A percentile compares a stretch with the other conserved stretches of the same genome.
Conservation (phyloP, 441 rosid species). For the Arabidopsis hybrid region DNA sequence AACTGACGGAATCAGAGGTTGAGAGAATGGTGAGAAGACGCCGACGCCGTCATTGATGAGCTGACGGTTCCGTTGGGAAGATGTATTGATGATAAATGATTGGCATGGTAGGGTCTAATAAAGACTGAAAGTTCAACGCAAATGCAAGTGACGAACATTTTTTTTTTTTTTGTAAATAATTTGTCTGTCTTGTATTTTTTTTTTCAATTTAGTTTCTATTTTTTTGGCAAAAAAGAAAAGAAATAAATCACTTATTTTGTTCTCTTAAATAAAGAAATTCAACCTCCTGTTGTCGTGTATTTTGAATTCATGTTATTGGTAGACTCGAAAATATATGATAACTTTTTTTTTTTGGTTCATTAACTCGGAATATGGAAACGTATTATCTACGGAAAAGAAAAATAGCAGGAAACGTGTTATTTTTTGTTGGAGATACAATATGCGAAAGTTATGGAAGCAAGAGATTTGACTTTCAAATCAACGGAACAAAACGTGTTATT, state of each 20-base stretch:
- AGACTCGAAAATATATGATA: background rate
- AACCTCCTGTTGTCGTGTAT: background rate
- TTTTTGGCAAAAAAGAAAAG: background rate
- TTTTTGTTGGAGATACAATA: background rate
- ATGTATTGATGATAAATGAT: slow-evolving; percentile 8
- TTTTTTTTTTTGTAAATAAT: slow-evolving; percentile 17
- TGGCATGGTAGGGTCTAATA: slow-evolving; percentile 3
- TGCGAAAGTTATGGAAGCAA: background rate
- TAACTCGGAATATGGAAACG: background rate
- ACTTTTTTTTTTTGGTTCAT: background rate
- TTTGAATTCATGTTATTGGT: background rate
- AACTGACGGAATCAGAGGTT: slow-evolving; percentile 50
- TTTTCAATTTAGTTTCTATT: background rate
- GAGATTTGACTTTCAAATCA: background rate
- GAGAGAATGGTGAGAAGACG: slow-evolving; percentile 59
- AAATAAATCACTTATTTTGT: background rate
- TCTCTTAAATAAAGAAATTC: background rate
- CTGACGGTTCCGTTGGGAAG: slow-evolving; percentile 33
- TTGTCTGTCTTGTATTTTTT: background rate
- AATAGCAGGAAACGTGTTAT: slow-evolving; percentile 8
- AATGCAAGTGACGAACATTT: slow-evolving; percentile 2
- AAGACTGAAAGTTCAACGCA: slow-evolving; percentile 10
- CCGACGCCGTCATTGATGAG: slow-evolving; percentile 49
- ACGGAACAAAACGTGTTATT: slow-evolving; percentile 9
- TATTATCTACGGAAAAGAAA: background rate